Evolutionary conservation across 2,329 filamentous ascomycete species (phyloP), one percentile per base, ranked within the genome.

Genomic region (Aspergillus sp.): DNA sequence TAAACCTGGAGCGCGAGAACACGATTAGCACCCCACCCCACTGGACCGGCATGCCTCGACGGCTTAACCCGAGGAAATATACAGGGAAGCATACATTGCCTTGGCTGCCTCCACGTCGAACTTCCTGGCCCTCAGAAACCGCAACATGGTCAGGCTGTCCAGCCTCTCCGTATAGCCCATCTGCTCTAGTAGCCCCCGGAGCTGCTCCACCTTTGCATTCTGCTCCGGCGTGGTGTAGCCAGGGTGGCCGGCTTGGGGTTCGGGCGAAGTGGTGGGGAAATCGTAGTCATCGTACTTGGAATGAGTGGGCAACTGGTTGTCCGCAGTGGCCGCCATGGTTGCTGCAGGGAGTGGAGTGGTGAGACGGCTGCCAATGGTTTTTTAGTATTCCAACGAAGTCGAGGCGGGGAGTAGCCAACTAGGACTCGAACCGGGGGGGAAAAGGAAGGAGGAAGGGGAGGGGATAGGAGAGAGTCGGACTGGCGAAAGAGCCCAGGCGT

Each of bases 281-380:
- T 95, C 88, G 65, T 91, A 96, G 69, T 93, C 63, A 68, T 96
- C 91, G 71, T 96, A 93, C 68, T 94, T 95, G 60, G 84, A 73
- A 64, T 93, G 80, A 51, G 86, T 64, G 47, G n/a, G n/a, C 47
- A 61, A 45, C 33, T 56, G 53, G 35, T 57, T 53, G 20, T 54
- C 47, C 35, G 45, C 32, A 26, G 51, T 32, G 28, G 51, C 40
- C 28, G 50, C 49, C 53, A 54, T 61, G 44, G 29, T 57, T 45
- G 35, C 33, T 37, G 37, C 36, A 24, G 22, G n/a, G 26, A 15
- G 15, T 29, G 27, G 33, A 27, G 33, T 28, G 34, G 30, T 31
- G 33, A 31, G 34, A 32, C 32, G 36, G 12, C 34, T 32, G n/a
- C 15, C 24, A 37, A 30, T 16, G 31, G 26, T 29, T n/a, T n/a